Base-by-base conservation (phyloP, 2,329 filamentous ascomycete species). In the Scedosporium apiospermum region DNA sequence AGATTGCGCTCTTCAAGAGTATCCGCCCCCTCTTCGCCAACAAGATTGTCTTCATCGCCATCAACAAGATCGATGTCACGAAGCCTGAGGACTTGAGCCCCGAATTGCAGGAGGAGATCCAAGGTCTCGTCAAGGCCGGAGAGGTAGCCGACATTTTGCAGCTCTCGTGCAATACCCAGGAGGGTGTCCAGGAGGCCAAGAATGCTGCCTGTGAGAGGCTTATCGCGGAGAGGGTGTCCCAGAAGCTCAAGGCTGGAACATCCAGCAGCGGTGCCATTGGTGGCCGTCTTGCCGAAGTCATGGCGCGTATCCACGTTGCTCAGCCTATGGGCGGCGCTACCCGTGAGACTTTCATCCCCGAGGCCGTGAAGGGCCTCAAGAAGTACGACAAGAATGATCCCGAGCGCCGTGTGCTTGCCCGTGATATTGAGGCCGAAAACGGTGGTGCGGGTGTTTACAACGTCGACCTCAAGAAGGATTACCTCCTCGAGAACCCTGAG, bases 31-130 rank as follows among this genome's bases (percentile, higher is more conserved):
- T 99, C 23, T 99, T 99, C 74, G 88, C 92, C 62, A 97, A 98
- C 80, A 98, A 98, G 80, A 84, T 98, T 58, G 93, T 98, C 55
- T 98, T 96, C 74, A 84, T 99, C 63, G 91, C 98, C 63, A 84
- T 98, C 77, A 99, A 99, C 87, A 99, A 99, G 83, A 97, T 97
- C 68, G 95, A 99, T 75, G 85, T 98, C 64, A 86, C 88, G 72
- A 85, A 87, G 64, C 92, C 93, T 1, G 91, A 96, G 71, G 92
- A 98, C 71, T 79, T 99, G 44, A 89, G 95, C 66, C 78, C 85
- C 6, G 90, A 90, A 69, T 86, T 88, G 26, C 89, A 93, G 73
- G 84, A 86, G 62, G 84, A 93, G 71, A 79, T 99, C 51, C 86
- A 96, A 72, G 79, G 84, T 27, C 84, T 99, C 66, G 80, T 95